Conservation (phyloP, 345 rosid species). For the Gossypium longicalyx region DNA sequence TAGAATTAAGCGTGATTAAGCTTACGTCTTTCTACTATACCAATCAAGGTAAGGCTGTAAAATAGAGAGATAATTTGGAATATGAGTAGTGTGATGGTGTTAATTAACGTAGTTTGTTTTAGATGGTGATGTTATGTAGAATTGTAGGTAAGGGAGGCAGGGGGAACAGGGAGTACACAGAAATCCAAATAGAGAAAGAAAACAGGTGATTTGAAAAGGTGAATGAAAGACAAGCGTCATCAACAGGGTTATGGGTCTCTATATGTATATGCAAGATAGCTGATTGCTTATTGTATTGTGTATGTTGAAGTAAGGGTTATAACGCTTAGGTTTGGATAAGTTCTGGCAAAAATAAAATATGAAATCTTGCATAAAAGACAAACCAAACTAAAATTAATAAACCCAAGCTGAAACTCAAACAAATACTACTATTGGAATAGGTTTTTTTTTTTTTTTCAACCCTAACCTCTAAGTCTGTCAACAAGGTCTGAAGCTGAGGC, state of each 20-base stretch:
- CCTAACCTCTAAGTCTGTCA: conserved; percentile 25
- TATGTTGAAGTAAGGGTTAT: background rate
- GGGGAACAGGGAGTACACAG: background rate
- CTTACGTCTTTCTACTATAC: no score
- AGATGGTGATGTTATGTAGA: background rate
- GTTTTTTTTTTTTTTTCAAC: no score
- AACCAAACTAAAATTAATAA: no score
- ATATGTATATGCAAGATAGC: no score
- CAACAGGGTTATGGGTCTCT: conserved; percentile 19
- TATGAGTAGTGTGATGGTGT: background rate
- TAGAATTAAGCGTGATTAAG: no score
- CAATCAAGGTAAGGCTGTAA: no score
- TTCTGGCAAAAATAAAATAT: no score
- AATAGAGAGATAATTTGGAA: background rate
- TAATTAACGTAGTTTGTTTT: background rate
- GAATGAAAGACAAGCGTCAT: conserved; percentile 7
- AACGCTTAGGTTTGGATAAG: no score
- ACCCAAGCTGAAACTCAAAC: background rate
- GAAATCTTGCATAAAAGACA: no score
- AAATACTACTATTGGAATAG: no score
- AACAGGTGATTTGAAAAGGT: conserved; percentile 24
- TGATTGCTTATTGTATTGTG: background rate
- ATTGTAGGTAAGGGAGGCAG: background rate
- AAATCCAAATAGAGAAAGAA: background rate
- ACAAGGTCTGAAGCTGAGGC: conserved; percentile 44